Evolutionary conservation across 257 asterid species (phyloP).

Genomic region (Fraxinus anomala): DNA sequence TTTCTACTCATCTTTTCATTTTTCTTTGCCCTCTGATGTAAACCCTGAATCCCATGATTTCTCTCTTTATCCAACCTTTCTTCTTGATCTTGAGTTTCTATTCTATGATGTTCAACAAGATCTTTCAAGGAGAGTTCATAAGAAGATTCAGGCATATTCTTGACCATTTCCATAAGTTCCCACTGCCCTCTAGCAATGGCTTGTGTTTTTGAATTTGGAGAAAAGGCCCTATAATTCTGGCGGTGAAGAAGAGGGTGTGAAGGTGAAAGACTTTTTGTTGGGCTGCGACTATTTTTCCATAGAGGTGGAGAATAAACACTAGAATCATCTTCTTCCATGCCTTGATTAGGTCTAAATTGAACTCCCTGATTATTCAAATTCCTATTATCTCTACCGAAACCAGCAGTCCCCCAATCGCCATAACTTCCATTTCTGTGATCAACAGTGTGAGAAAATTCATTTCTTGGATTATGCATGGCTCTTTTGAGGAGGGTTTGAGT

Average conservation of each 20-base stretch:
- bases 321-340: constrained; percentile 45
- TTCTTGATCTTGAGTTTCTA: constrained; percentile 19
- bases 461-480: constrained; percentile 57
- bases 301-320: constrained; percentile 61
- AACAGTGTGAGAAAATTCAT: constrained; percentile 10
- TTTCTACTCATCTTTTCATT: constrained; percentile 35
- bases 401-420: constrained; percentile 18
- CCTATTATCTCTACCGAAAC: constrained; percentile 13
- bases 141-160: constrained; percentile 70
- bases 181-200: constrained; percentile 73
- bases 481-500: constrained; percentile 24
- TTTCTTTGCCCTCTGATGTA: constrained; percentile 31
- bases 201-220: constrained; percentile 58
- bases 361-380: constrained; percentile 23
- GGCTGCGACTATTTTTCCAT: constrained; percentile 49
- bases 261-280: constrained; percentile 39
- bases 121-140: constrained; percentile 74
- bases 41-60: constrained; percentile 26
- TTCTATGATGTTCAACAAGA: constrained; percentile 53
- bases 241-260: constrained; percentile 37
- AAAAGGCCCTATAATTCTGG: constrained; percentile 35
- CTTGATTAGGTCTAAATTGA: constrained; percentile 41
- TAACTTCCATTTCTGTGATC: constrained; percentile 17
- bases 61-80: background rate
- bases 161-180: constrained; percentile 93